These are phyloP conservation scores for Hypoxylon sp. DNA, from an alignment of 2,329 filamentous ascomycete species.

Conservation along the genomic window DNA sequence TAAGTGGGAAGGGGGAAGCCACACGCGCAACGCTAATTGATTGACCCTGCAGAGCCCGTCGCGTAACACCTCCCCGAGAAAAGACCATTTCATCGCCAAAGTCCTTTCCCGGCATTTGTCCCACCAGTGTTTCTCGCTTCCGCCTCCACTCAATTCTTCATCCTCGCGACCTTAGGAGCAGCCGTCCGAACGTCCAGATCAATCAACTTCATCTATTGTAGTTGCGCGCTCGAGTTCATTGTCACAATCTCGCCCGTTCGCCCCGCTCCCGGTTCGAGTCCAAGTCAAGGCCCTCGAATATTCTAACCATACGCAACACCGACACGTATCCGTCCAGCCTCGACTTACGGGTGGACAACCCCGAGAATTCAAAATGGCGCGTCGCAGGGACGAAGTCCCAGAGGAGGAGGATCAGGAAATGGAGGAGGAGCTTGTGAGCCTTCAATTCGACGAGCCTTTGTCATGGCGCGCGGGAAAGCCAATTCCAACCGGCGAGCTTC, in stretches of 20 bases:
- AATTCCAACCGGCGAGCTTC: slow-evolving; percentile 85
- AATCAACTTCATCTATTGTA: slow-evolving; percentile 26
- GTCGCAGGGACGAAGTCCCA: slow-evolving; percentile 57
- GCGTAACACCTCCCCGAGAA: slow-evolving; percentile 43
- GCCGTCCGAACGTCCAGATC: slow-evolving; percentile 9
- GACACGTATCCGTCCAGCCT: slow-evolving; percentile 2
- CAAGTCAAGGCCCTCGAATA: slow-evolving; percentile 22
- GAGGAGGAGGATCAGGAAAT: slow-evolving; percentile 60
- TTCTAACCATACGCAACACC: slow-evolving; percentile 1
- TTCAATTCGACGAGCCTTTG: slow-evolving; percentile 88
- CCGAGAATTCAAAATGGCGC: slow-evolving; percentile 54
- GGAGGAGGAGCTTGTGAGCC: slow-evolving; percentile 60
- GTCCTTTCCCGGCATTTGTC: slow-evolving; percentile 35
- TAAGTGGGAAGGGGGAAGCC: slow-evolving; percentile 4
- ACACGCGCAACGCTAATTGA: slow-evolving; percentile 41
- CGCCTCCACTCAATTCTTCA: slow-evolving; percentile 11
- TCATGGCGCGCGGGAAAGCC: slow-evolving; percentile 94
- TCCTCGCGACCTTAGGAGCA: slow-evolving; percentile 1
- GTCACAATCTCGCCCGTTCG: slow-evolving; percentile 15
- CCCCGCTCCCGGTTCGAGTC: slow-evolving; percentile 28
- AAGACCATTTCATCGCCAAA: slow-evolving; percentile 41
- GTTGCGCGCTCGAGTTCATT: slow-evolving; percentile 29
- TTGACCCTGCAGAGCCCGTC: slow-evolving; percentile 38
- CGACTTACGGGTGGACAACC: background rate
- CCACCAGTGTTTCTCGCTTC: slow-evolving; percentile 35